Base-by-base conservation (phyloP, 805 yeast species). In the Candida corydali region DNA sequence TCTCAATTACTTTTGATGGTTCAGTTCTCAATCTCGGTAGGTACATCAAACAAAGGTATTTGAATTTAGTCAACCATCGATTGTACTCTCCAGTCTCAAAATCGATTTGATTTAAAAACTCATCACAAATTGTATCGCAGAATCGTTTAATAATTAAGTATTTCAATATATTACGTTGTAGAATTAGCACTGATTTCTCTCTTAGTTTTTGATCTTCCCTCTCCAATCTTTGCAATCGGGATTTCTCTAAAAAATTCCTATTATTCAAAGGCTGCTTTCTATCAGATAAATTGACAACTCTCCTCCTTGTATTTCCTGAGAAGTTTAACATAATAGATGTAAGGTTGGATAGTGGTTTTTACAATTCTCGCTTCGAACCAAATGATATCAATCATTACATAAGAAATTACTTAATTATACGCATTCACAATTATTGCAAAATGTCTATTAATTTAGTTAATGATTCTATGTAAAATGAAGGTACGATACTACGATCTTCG, bases 221-320 rank as follows among this genome's bases (percentile, higher is more conserved):
- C 41, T 70, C 72, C 40, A 68, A 70, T 26, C 97, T 68, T 42
- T 85, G 87, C 26, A 62, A 61, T 46, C 76, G 76, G 3, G 95
- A 80, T 44, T 75, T 78, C 40, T 73, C 75, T n/a, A 91, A 59
- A 34, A 72, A 65, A 46, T 71, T 55, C 22, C 37, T 34, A 11
- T 28, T 32, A 42, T 59, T 37, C 36, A 57, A 50, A 50, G 49
- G 57, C 8, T 42, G 36, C 8, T 39, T 33, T 18, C 38, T 39
- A 54, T 82, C 63, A 51, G 91, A 73, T 47, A 77, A 69, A 64
- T 91, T 84, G 43, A 83, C 75, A 36, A 73, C 74, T 25, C 83
- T 64, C 36, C 78, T 65, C 43, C 77, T 71, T 14, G 78, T 65
- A 46, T 76, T 80, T 4, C 94, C 94, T 8, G 78, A 73, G 61